Conservation (phyloP, 768 basidiomycete genomes). For the Panus rudis region DNA sequence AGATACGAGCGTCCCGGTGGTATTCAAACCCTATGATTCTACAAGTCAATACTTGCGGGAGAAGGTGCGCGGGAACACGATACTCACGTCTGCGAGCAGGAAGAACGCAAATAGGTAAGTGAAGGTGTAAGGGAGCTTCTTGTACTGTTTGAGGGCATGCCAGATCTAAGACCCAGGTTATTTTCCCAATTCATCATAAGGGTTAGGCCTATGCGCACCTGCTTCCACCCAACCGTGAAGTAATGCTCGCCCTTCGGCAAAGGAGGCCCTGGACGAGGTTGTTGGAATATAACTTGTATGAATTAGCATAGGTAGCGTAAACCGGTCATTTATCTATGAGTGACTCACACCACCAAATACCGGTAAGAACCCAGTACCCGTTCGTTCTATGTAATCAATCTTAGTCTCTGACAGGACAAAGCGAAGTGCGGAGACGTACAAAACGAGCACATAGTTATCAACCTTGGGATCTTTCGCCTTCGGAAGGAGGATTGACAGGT, state of each 20-base stretch:
- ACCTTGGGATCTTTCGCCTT: constrained; percentile 49
- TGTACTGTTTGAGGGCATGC: constrained; percentile 67
- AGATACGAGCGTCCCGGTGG: constrained; percentile 64
- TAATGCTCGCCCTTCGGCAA: constrained; percentile 74
- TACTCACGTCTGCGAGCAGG: constrained; percentile 66
- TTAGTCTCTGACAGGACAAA: not conserved
- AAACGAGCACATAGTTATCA: constrained; percentile 65
- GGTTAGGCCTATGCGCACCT: constrained; percentile 34
- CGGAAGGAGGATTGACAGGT: constrained; percentile 66
- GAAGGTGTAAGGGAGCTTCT: constrained; percentile 75
- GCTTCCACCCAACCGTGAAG: constrained; percentile 81
- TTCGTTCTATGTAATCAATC: constrained; percentile 38
- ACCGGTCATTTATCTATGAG: not conserved
- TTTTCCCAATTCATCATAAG: not conserved
- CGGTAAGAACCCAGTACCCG: constrained; percentile 69
- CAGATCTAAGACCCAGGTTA: constrained; percentile 49
- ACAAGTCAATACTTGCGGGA: not conserved
- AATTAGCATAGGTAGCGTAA: not conserved
- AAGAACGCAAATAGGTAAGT: constrained; percentile 72
- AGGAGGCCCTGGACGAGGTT: constrained; percentile 75
- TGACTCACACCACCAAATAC: constrained; percentile 82
- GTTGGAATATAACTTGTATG: constrained; percentile 69
- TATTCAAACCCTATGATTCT: constrained; percentile 59
- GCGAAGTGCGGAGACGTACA: constrained; percentile 36
- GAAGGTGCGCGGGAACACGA: not conserved